These are phyloP conservation scores for Linderniella brevidens DNA, from an alignment of 257 asterid genomes.

Conservation along the genomic window DNA sequence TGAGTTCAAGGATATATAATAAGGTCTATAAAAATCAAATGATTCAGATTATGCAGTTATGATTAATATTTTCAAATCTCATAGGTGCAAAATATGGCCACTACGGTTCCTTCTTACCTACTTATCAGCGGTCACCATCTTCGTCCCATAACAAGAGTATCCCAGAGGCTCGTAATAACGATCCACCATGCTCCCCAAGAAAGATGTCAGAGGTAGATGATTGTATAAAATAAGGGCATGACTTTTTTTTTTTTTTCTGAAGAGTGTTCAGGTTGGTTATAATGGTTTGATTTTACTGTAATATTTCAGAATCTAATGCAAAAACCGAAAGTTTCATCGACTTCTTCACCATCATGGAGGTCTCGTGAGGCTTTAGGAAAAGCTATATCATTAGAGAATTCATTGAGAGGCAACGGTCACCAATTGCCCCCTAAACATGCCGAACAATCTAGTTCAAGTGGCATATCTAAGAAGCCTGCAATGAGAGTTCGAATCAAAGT, in stretches of 20 bases:
- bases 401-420: constrained; percentile 25
- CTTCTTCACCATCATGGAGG: constrained; percentile 39
- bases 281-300: constrained; percentile 10
- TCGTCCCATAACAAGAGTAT: constrained; percentile 50
- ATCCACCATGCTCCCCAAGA: constrained; percentile 38
- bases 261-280: constrained; percentile 1
- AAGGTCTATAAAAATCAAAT: no score
- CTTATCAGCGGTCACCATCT: constrained; percentile 72
- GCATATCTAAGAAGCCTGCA: constrained; percentile 20
- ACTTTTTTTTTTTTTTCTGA: constrained; percentile 1
- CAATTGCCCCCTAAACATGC: constrained; percentile 22
- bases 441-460: constrained; percentile 38
- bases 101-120: constrained; percentile 93
- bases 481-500: constrained; percentile 85
- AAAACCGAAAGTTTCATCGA: constrained; percentile 31
- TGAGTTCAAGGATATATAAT: constrained; percentile 18
- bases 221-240: constrained; percentile 8
- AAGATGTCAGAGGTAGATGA: constrained; percentile 49
- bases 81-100: constrained; percentile 95
- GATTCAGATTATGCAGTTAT: no score
- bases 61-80: constrained; percentile 16
- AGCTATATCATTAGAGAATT: constrained; percentile 21
- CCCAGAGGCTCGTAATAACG: constrained; percentile 28
- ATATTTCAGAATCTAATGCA: constrained; percentile 50
- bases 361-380: constrained; percentile 31